Percentiles rank a stretch among this genome's conserved stretches.
These are phyloP conservation scores for Batrachochytrium dendrobatidis DNA, from an alignment of 371 early-diverging fungal genomes.

Conservation along the genomic window DNA sequence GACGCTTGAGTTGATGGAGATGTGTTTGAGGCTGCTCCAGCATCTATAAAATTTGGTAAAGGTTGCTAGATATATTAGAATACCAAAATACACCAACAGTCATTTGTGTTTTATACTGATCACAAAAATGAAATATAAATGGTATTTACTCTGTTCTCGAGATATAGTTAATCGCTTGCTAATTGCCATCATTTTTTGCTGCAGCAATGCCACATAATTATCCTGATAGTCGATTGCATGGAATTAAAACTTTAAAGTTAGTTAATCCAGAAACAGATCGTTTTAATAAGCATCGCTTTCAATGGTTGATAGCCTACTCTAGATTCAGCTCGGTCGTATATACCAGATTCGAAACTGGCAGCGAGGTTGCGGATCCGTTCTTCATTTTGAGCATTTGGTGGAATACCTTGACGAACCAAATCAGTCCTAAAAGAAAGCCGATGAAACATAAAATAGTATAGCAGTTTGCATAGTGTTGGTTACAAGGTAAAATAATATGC, in stretches of 20 bases:
- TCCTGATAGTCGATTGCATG: not conserved
- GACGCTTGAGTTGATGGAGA: too few species aligned
- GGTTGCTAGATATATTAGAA: not conserved
- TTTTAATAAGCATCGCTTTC: not conserved
- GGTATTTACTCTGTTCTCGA: not conserved
- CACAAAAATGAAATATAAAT: not conserved
- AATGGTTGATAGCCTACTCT: too few species aligned
- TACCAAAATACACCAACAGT: not conserved
- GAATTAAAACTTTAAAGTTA: not conserved
- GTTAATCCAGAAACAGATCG: slow-evolving; percentile 1
- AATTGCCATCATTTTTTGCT: not conserved
- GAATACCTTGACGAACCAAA: not conserved
- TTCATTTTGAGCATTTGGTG: not conserved
- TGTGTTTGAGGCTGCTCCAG: too few species aligned
- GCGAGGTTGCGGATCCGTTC: not conserved
- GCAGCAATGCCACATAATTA: not conserved
- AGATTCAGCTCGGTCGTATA: not conserved
- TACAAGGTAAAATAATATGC: not conserved
- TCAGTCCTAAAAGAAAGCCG: not conserved
- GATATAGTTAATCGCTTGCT: not conserved
- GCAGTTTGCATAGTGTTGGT: not conserved
- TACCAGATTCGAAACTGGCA: slow-evolving; percentile 1
- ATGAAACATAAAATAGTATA: not conserved
- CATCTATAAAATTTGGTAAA: not conserved
- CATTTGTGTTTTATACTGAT: not conserved